Evolutionary conservation across 495 filamentous ascomycete species (phyloP).

Genomic region (Aspergillus kassunensis): DNA sequence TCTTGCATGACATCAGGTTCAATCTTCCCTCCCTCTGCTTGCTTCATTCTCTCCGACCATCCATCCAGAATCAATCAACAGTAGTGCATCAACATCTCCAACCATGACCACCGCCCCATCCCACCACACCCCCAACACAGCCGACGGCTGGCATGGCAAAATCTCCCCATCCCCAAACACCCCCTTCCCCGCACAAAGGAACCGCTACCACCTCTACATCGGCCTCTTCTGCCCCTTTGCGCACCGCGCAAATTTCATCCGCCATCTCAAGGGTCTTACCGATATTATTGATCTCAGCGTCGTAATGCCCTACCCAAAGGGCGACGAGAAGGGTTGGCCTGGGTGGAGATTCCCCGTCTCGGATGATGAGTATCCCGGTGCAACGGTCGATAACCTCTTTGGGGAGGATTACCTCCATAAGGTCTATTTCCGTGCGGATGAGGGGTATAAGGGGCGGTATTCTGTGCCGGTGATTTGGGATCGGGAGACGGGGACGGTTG

Average conservation of each 20-base stretch:
- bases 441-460: slow-evolving; percentile 49
- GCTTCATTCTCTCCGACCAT: too few species aligned
- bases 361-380: slow-evolving; percentile 46
- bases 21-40: too few species aligned
- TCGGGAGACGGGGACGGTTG: slow-evolving; percentile 41
- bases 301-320: slow-evolving; percentile 70
- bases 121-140: slow-evolving; percentile 22
- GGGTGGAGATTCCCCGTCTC: slow-evolving; percentile 49
- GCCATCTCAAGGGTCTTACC: slow-evolving; percentile 73
- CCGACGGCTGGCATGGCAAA: slow-evolving; percentile 42
- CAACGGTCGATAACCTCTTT: slow-evolving; percentile 50
- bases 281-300: slow-evolving; percentile 62
- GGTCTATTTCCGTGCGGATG: slow-evolving; percentile 50
- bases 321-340: slow-evolving; percentile 44
- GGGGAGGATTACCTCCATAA: slow-evolving; percentile 47
- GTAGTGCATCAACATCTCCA: slow-evolving; percentile 8
- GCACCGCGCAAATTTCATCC: slow-evolving; percentile 54
- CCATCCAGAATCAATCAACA: background rate
- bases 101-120: background rate
- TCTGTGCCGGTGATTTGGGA: slow-evolving; percentile 57
- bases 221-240: slow-evolving; percentile 60
- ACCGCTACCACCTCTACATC: slow-evolving; percentile 76
- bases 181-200: slow-evolving; percentile 64
- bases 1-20: too few species aligned
- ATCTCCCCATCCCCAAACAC: slow-evolving; percentile 27